Evolutionary conservation across 225 moss, liverwort and hornwort species (phyloP).

Genomic region (Sphagnum contortum): DNA sequence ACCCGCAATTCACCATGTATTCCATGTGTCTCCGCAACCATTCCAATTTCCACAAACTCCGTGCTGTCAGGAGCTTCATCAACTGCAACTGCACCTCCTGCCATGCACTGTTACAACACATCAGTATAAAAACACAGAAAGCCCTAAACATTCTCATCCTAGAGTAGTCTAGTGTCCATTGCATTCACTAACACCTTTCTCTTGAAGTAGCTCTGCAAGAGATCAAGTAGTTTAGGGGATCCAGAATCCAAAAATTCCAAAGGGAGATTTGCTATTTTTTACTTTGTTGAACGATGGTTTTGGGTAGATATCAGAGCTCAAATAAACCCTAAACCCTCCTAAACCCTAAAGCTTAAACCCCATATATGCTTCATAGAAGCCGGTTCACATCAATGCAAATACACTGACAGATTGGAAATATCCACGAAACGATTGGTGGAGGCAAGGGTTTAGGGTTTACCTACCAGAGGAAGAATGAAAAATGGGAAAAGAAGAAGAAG

Average conservation of each 20-base stretch:
- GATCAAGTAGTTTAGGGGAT: background rate
- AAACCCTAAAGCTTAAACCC: background rate
- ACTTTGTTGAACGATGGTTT: too few species aligned
- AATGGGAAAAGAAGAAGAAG: background rate
- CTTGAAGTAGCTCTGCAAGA: background rate
- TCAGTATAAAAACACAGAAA: background rate
- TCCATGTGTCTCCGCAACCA: slow-evolving; percentile 81
- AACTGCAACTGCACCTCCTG: slow-evolving; percentile 11
- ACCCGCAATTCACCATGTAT: slow-evolving; percentile 76
- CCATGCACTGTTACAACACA: background rate
- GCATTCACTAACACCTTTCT: background rate
- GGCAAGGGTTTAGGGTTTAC: background rate
- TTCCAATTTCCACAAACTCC: slow-evolving; percentile 76
- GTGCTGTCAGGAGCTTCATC: slow-evolving; percentile 10
- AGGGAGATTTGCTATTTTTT: too few species aligned
- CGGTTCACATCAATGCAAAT: background rate
- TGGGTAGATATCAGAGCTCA: too few species aligned
- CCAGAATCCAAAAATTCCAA: too few species aligned
- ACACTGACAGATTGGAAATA: background rate
- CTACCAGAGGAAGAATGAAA: slow-evolving; percentile 20
- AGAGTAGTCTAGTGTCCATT: too few species aligned
- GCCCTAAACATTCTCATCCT: background rate
- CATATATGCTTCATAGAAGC: background rate
- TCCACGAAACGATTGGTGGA: background rate
- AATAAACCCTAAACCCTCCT: too few species aligned